Conservation (phyloP, 345 rosid genomes). For the Brassica incana region DNA sequence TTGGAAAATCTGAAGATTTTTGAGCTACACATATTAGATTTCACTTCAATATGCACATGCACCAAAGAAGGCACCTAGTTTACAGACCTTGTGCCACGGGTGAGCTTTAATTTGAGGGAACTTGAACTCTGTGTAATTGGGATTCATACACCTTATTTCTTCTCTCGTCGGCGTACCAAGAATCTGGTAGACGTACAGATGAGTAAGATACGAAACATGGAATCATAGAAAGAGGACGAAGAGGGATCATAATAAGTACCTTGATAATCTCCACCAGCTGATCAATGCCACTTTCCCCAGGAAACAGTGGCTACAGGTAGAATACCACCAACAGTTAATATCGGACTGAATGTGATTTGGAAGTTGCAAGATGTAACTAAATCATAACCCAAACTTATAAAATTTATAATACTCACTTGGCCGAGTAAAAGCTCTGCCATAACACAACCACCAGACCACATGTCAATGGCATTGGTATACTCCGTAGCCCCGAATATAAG, state of each 20-base stretch:
- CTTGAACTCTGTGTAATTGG: constrained; percentile 91
- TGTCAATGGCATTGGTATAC: constrained; percentile 92
- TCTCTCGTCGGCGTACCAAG: constrained; percentile 97
- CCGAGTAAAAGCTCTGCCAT: constrained; percentile 96
- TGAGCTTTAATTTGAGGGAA: constrained; percentile 99
- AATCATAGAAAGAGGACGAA: neutral
- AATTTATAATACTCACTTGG: constrained; percentile 55
- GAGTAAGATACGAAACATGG: neutral
- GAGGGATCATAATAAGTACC: constrained; percentile 43
- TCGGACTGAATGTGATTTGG: neutral
- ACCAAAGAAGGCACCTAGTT: constrained; percentile 11
- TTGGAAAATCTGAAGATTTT: constrained; percentile 37
- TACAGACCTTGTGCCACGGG: constrained; percentile 88
- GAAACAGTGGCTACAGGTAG: constrained; percentile 81
- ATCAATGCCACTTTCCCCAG: constrained; percentile 96
- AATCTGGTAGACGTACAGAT: constrained; percentile 48
- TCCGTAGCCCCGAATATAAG: constrained; percentile 98
- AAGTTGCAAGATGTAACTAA: neutral
- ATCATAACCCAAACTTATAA: neutral
- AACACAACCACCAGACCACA: constrained; percentile 98
- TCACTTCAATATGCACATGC: constrained; percentile 16
- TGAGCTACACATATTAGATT: constrained; percentile 26
- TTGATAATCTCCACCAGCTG: constrained; percentile 97
- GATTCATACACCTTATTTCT: constrained; percentile 99
- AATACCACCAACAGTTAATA: constrained; percentile 5